Conservation (phyloP, 2,329 filamentous ascomycete genomes). For the Penicillium sp. region DNA sequence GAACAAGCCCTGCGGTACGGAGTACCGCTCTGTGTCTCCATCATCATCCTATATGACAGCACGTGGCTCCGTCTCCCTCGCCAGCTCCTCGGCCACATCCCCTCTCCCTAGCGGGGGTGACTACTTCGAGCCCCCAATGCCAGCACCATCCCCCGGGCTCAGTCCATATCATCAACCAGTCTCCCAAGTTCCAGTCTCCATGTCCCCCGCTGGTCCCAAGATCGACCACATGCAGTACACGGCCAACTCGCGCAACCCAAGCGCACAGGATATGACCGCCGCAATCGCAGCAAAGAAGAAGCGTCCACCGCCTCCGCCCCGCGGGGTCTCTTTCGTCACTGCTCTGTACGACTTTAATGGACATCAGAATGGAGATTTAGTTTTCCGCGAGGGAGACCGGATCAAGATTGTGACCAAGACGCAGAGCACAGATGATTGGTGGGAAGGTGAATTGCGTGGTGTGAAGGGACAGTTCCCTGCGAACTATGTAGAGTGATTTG, state of each 20-base stretch:
- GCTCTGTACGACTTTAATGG: conserved; percentile 74
- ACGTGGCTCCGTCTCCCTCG: conserved; percentile 14
- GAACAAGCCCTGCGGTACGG: conserved; percentile 21
- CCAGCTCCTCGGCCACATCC: conserved; percentile 13
- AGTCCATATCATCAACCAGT: conserved; percentile 7
- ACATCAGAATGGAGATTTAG: conserved; percentile 67
- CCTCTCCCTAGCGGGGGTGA: conserved; percentile 17
- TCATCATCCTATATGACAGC: conserved; percentile 28
- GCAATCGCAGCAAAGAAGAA: conserved; percentile 62
- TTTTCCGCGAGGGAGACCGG: conserved; percentile 72
- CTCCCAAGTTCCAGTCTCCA: conserved; percentile 7
- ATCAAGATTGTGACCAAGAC: conserved; percentile 79
- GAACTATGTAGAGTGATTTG: conserved; percentile 65
- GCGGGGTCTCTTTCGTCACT: conserved; percentile 58
- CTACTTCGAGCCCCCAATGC: conserved; percentile 14
- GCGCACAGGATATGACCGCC: conserved; percentile 33
- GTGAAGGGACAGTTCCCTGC: conserved; percentile 72
- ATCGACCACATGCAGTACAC: conserved; percentile 26
- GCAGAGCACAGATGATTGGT: conserved; percentile 79
- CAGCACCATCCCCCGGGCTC: conserved; percentile 5
- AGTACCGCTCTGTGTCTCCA: conserved; percentile 22
- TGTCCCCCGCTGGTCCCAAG: conserved; percentile 36
- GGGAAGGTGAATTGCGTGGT: conserved; percentile 74
- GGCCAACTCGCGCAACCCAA: conserved; percentile 43
- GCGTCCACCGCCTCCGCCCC: conserved; percentile 68